phyloP scores from a whole-genome alignment of 1,284 basidiomycete species.

The Leccinum holopus region DNA sequence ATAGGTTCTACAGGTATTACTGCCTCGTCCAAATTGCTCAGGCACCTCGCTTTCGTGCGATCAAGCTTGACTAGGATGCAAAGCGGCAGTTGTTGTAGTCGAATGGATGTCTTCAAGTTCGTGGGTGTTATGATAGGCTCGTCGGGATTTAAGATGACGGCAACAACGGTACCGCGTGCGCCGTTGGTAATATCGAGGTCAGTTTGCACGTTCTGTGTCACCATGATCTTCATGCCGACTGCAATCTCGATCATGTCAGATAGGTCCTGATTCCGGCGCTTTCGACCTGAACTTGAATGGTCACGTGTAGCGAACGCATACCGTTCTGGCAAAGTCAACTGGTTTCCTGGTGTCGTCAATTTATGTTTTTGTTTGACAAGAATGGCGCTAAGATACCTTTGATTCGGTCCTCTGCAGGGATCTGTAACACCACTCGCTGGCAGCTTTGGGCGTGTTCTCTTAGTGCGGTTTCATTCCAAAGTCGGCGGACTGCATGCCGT shows the following conservation, averaged over 20 bases:
- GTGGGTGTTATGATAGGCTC: too few relatives aligned
- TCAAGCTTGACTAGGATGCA: not conserved
- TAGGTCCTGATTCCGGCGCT: not conserved
- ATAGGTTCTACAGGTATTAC: not conserved
- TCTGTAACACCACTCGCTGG: not conserved
- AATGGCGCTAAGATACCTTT: not conserved
- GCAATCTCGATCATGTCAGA: not conserved
- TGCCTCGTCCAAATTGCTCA: not conserved
- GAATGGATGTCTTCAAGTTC: conserved; percentile 4
- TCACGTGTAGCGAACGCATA: not conserved
- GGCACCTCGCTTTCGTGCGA: not conserved
- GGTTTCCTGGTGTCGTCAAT: not conserved
- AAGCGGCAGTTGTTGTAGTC: not conserved
- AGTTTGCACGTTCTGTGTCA: too few relatives aligned
- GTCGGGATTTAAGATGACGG: too few relatives aligned
- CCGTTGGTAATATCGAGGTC: too few relatives aligned
- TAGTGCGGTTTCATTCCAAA: not conserved
- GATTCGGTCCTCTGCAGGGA: not conserved
- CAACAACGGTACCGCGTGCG: too few relatives aligned
- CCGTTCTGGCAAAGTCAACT: not conserved
- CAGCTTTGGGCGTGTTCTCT: not conserved
- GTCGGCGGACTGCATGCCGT: not conserved
- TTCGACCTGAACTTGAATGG: not conserved
- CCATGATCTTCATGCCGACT: too few relatives aligned
- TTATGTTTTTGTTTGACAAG: not conserved